phyloP scores from a whole-genome alignment of 371 early-diverging fungal genomes.

The Rhizopus delemar region DNA sequence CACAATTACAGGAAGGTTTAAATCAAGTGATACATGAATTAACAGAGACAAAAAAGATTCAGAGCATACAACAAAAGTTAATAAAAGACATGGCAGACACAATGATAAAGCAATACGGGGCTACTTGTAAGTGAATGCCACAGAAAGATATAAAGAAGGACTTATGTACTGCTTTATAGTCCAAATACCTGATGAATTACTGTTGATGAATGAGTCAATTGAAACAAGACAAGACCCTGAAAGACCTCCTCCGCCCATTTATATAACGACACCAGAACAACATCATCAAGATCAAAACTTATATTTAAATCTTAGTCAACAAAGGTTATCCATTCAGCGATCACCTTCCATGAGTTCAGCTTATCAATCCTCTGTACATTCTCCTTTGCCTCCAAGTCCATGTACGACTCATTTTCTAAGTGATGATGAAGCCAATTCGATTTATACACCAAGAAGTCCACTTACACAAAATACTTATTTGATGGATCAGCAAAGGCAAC shows the following conservation, averaged over 20 bases:
- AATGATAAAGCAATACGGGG: conserved; percentile 51
- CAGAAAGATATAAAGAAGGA: background rate
- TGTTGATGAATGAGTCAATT: conserved; percentile 23
- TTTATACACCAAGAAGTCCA: conserved; percentile 25
- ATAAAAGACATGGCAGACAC: conserved; percentile 64
- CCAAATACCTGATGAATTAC: conserved; percentile 18
- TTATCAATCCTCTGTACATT: conserved; percentile 22
- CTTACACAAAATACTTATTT: conserved; percentile 11
- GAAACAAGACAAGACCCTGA: conserved; percentile 27
- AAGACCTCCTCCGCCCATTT: conserved; percentile 45
- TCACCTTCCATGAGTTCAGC: conserved; percentile 20
- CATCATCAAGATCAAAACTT: conserved; percentile 7
- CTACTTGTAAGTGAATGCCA: conserved; percentile 25
- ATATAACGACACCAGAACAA: conserved; percentile 34
- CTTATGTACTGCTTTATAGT: background rate
- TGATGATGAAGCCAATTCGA: conserved; percentile 16
- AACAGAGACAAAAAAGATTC: conserved; percentile 66
- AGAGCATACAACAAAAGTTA: conserved; percentile 61
- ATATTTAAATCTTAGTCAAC: conserved; percentile 18
- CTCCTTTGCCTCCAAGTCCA: conserved; percentile 35
- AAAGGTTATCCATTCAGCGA: conserved; percentile 13
- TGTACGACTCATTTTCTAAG: conserved; percentile 18
- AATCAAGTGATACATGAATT: conserved; percentile 72
- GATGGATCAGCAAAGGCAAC: conserved; percentile 9
- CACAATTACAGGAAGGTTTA: conserved; percentile 69